Evolutionary conservation across 1,284 basidiomycete species (phyloP).

Genomic region (Rhodotorula sp.): DNA sequence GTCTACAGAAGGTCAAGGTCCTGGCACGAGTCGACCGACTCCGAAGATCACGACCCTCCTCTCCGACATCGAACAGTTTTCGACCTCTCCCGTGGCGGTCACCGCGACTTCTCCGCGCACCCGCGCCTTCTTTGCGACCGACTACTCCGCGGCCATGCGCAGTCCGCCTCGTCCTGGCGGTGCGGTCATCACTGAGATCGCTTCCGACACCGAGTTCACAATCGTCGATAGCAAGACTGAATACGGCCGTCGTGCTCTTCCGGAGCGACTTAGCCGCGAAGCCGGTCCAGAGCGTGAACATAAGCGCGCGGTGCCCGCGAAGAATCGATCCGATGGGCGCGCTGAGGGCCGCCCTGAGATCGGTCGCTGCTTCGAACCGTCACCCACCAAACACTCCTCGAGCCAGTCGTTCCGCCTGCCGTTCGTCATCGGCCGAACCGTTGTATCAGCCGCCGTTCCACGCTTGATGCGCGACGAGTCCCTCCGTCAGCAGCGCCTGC

Average conservation of each 20-base stretch:
- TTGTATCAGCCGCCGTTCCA: slow-evolving; percentile 3
- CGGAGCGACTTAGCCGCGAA: not conserved
- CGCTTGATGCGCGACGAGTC: not conserved
- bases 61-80: slow-evolving; percentile 3
- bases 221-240: not conserved
- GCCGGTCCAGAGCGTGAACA: not conserved
- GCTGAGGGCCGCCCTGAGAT: too few species aligned
- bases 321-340: not conserved
- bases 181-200: slow-evolving; percentile 15
- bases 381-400: not conserved
- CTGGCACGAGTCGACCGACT: not conserved
- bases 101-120: slow-evolving; percentile 26
- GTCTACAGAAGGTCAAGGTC: not conserved
- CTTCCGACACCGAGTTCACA: slow-evolving; percentile 12
- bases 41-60: slow-evolving; percentile 17
- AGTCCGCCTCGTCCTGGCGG: slow-evolving; percentile 16
- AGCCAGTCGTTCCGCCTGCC: not conserved
- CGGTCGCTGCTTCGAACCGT: not conserved
- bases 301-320: not conserved
- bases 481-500: not conserved
- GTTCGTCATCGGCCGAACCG: slow-evolving; percentile 12
- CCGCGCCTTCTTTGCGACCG: slow-evolving; percentile 16
- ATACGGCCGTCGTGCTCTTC: not conserved
- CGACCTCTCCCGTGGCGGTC: slow-evolving; percentile 12
- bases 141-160: not conserved